Evolutionary conservation across 1,139 yeast species (phyloP).

Genomic region (Zygosaccharomyces sapae): DNA sequence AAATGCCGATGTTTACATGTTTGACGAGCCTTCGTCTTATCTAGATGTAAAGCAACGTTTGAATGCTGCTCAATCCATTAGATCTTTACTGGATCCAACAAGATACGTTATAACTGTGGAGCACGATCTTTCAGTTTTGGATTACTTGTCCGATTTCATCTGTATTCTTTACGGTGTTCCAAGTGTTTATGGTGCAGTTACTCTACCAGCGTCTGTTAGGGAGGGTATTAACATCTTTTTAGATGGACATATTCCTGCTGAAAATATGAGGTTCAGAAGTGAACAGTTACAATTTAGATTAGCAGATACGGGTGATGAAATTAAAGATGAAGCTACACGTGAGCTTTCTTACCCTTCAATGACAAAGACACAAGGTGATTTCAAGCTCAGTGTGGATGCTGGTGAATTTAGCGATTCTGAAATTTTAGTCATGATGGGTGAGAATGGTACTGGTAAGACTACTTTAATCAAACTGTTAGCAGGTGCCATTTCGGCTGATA

Average conservation of each 20-base stretch:
- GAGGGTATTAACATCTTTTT: slow-evolving; percentile 98
- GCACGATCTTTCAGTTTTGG: slow-evolving; percentile 96
- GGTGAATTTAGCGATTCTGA: slow-evolving; percentile 97
- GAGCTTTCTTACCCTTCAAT: slow-evolving; percentile 74
- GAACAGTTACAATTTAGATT: slow-evolving; percentile 92
- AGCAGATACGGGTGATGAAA: slow-evolving; percentile 83
- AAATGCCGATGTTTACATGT: slow-evolving; percentile 93
- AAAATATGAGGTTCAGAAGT: slow-evolving; percentile 92
- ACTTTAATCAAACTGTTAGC: slow-evolving; percentile 93
- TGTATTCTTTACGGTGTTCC: slow-evolving; percentile 97
- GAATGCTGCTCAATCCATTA: slow-evolving; percentile 90
- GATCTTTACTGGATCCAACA: slow-evolving; percentile 72
- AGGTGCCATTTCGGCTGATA: slow-evolving; percentile 85
- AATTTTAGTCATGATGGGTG: slow-evolving; percentile 98
- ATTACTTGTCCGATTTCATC: slow-evolving; percentile 90
- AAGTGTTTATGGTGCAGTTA: slow-evolving; percentile 96
- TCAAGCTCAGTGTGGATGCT: slow-evolving; percentile 69
- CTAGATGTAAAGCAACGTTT: slow-evolving; percentile 97
- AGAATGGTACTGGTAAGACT: slow-evolving; percentile 98
- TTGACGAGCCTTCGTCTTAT: slow-evolving; percentile 98
- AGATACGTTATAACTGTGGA: slow-evolving; percentile 91
- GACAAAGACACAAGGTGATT: slow-evolving; percentile 93
- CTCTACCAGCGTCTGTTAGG: slow-evolving; percentile 91
- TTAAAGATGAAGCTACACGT: slow-evolving; percentile 73
- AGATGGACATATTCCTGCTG: slow-evolving; percentile 97